phyloP scores from a whole-genome alignment of 306 rosid species.

The Cicer yamashitae region DNA sequence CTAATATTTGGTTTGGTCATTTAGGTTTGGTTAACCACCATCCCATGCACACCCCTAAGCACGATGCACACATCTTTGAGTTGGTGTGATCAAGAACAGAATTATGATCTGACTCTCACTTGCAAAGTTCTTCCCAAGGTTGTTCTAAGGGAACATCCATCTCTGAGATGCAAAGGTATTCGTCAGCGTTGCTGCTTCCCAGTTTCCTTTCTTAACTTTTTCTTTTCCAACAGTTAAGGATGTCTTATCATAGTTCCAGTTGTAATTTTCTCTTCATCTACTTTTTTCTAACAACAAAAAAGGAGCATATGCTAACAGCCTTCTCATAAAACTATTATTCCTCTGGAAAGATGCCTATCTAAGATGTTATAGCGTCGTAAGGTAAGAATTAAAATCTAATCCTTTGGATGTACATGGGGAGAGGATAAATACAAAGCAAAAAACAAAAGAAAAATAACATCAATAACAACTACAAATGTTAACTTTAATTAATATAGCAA shows the following conservation, averaged over 20 bases:
- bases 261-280: not conserved
- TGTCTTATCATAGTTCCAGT: not conserved
- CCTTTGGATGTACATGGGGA: constrained; percentile 11
- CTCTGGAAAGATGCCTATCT: constrained; percentile 30
- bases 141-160: constrained; percentile 10
- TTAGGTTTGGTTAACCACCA: too few species aligned
- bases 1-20: too few species aligned
- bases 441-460: constrained; percentile 22
- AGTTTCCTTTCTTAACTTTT: constrained; percentile 11
- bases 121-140: constrained; percentile 5
- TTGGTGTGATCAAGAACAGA: not conserved
- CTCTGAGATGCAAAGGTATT: constrained; percentile 27
- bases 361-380: not conserved
- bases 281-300: not conserved
- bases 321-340: not conserved
- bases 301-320: not conserved
- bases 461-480: constrained; percentile 12
- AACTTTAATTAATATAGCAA: not conserved
- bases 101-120: not conserved
- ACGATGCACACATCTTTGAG: constrained; percentile 5
- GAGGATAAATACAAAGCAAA: not conserved
- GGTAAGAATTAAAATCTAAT: constrained; percentile 14
- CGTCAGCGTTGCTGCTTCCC: constrained; percentile 8
- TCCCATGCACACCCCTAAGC: too few species aligned
- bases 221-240: not conserved